Evolutionary conservation across 2,329 filamentous ascomycete genomes (phyloP), one percentile per base, ranked within the genome.

Genomic region (Microcyclospora tardicrescens): DNA sequence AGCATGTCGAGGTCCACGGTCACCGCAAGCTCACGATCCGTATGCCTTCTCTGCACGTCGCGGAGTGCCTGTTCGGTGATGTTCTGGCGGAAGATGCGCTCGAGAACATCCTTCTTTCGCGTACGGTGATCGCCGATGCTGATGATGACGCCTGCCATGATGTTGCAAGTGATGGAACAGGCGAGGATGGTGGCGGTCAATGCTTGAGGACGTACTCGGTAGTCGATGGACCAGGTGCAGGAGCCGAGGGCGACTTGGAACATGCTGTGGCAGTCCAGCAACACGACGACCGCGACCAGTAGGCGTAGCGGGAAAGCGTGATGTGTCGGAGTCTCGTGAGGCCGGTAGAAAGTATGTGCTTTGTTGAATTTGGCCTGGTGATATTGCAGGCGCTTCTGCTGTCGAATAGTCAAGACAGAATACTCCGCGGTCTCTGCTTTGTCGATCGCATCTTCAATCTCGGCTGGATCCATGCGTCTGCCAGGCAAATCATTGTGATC

Each of bases 301-400:
- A 85, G 67, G 27, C 72, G 70, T 1, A 87, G 65, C 0, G 84
- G 83, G 44, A 93, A 93, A 0, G 84, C 80, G 54, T 77, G 71
- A 56, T 93, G 84, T 0, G 84, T 93, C 28, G 75, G 68, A 0
- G 84, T 93, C 60, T 93, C 84, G 58, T 93, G 81, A 0, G 84
- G 84, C 52, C 87, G 87, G 67, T 93, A 93, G 60, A 89, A 93
- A 5, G 81, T 86, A 57, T 93, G 84, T 0, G 80, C 85, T 49
- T 81, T 84, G 54, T 80, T 72, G 53, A 91, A 81, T 53, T 87
- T 89, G 48, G 68, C 71, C 54, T 87, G 81, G 53, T 93, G 84
- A 55, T 91, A 79, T 36, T 78, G 69, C 9, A 93, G 69, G 35
- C 71, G 74, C 43, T 70, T 69, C 53, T 86, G 80, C 56, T 91